These are phyloP conservation scores for Backusella tuberculispora DNA, from an alignment of 192 early-diverging fungal species.

Conservation along the genomic window DNA sequence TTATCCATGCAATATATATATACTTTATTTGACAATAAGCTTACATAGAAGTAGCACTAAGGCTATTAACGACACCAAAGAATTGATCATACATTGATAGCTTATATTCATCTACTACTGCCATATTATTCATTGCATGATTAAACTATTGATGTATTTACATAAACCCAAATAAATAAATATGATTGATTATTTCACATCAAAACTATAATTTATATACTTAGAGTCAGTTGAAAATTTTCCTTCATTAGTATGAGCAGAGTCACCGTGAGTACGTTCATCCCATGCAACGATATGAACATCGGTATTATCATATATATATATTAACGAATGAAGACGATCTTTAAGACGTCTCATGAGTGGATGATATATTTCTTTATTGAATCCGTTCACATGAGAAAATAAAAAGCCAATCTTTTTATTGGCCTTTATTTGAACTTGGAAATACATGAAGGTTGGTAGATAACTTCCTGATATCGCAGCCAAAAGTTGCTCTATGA, in stretches of 20 bases:
- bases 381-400: conserved; percentile 61
- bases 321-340: conserved; percentile 5
- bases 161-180: neutral
- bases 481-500: conserved; percentile 12
- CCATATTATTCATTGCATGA: conserved; percentile 50
- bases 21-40: neutral
- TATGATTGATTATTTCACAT: neutral
- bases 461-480: conserved; percentile 18
- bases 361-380: conserved; percentile 61
- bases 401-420: conserved; percentile 45
- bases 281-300: conserved; percentile 56
- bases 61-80: conserved; percentile 62
- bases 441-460: conserved; percentile 27
- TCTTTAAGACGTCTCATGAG: conserved; percentile 46
- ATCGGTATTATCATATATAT: conserved; percentile 16
- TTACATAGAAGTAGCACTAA: conserved; percentile 43
- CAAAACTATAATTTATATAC: neutral
- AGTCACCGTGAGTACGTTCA: conserved; percentile 60
- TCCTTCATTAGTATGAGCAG: conserved; percentile 51
- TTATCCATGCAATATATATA: neutral
- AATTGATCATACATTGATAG: conserved; percentile 36
- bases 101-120: conserved; percentile 46
- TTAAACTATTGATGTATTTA: conserved; percentile 53
- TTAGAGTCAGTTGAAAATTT: neutral
- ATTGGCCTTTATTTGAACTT: neutral